A percentile compares a stretch with the other conserved stretches of the same genome.
phyloP scores from a whole-genome alignment of 2,329 filamentous ascomycete species.

The Colletotrichum falcatum region DNA sequence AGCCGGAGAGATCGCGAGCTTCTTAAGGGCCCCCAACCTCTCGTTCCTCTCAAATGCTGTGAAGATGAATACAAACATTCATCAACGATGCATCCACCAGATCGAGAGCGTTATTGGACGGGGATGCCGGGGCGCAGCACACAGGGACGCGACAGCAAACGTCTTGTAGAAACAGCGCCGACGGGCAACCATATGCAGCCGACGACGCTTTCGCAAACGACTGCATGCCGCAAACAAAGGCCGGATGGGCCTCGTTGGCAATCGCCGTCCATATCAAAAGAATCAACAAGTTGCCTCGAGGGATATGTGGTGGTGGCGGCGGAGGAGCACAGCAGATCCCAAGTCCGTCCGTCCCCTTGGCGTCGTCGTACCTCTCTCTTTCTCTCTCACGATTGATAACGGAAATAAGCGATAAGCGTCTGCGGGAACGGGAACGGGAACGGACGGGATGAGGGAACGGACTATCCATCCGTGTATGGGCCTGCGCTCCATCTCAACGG shows the following conservation, averaged over 20 bases:
- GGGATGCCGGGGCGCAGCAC: neutral
- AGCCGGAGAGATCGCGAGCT: neutral
- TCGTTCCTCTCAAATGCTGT: too few species aligned
- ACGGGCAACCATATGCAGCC: neutral
- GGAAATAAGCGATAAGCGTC: conserved; percentile 1
- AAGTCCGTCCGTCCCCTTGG: neutral
- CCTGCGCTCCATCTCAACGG: neutral
- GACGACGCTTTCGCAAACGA: neutral
- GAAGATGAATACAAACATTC: neutral
- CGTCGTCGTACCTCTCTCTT: too few species aligned
- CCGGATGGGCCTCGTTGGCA: too few species aligned
- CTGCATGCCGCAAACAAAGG: too few species aligned
- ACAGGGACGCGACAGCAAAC: neutral
- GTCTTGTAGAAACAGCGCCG: neutral
- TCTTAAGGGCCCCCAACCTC: neutral
- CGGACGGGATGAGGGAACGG: conserved; percentile 27
- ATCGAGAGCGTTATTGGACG: too few species aligned
- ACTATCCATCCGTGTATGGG: too few species aligned
- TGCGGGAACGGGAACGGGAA: conserved; percentile 6
- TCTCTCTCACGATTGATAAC: too few species aligned
- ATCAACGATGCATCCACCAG: neutral
- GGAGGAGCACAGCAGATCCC: conserved; percentile 1
- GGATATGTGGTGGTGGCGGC: neutral
- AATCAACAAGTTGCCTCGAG: neutral
- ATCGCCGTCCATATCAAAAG: neutral